These are phyloP conservation scores for Vitis riparia DNA, from an alignment of 164 flowering plant species.

Conservation along the genomic window DNA sequence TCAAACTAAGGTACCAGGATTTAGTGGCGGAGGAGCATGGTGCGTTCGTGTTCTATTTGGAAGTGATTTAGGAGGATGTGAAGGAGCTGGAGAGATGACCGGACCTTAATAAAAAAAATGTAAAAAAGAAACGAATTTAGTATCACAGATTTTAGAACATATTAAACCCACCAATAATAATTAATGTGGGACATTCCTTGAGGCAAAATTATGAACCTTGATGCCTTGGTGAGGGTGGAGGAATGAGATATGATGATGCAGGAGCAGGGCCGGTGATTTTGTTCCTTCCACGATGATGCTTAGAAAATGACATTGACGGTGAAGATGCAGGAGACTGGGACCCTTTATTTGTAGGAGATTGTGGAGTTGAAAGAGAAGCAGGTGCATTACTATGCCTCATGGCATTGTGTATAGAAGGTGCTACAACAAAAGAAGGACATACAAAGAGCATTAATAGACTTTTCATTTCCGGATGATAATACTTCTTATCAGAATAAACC, in stretches of 20 bases:
- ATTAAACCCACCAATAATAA: neutral
- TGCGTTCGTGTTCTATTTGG: slow-evolving; percentile 27
- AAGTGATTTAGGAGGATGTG: slow-evolving; percentile 16
- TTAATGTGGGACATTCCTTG: neutral
- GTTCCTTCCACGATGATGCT: slow-evolving; percentile 35
- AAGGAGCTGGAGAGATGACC: slow-evolving; percentile 25
- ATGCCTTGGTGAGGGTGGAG: slow-evolving; percentile 33
- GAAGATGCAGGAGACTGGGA: slow-evolving; percentile 32
- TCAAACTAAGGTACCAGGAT: slow-evolving; percentile 32
- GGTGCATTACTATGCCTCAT: neutral
- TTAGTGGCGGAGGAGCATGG: slow-evolving; percentile 31
- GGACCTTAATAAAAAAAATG: slow-evolving; percentile 25
- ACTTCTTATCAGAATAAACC: neutral
- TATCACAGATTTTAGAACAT: neutral
- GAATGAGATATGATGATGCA: slow-evolving; percentile 28
- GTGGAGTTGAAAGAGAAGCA: slow-evolving; percentile 14
- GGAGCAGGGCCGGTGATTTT: slow-evolving; percentile 31
- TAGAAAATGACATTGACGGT: slow-evolving; percentile 31
- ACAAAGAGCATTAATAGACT: slow-evolving; percentile 1
- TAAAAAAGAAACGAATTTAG: neutral
- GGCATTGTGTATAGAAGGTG: slow-evolving; percentile 32
- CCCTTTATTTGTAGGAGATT: slow-evolving; percentile 19
- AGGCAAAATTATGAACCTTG: slow-evolving; percentile 38
- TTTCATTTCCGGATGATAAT: neutral
- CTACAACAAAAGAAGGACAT: slow-evolving; percentile 29